Conservation (phyloP, 2,329 filamentous ascomycete species). For the Arthroderma sp. region DNA sequence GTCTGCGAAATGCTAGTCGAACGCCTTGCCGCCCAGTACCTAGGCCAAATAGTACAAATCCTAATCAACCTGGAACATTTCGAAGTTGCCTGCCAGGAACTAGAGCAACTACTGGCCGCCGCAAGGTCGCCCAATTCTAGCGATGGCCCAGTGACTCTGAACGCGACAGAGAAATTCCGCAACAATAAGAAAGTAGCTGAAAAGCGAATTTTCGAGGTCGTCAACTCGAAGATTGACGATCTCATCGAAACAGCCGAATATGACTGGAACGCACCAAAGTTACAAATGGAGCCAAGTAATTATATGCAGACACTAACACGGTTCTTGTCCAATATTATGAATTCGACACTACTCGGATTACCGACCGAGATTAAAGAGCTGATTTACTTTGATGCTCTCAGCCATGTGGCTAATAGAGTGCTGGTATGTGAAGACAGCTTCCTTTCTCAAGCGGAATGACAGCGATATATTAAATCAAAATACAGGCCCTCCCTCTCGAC, state of each 20-base stretch:
- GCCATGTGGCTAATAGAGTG: constrained; percentile 77
- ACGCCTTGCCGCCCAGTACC: constrained; percentile 76
- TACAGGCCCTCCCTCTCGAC: constrained; percentile 61
- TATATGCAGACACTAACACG: constrained; percentile 93
- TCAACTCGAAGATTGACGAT: constrained; percentile 97
- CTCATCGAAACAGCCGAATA: constrained; percentile 95
- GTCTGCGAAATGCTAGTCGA: constrained; percentile 86
- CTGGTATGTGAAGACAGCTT: constrained; percentile 40
- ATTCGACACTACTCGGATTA: constrained; percentile 79
- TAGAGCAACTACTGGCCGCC: constrained; percentile 74
- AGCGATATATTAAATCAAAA: constrained; percentile 2
- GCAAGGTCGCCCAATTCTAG: constrained; percentile 68
- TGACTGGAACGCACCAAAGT: constrained; percentile 59
- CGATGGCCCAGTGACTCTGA: constrained; percentile 64
- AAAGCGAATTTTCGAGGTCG: constrained; percentile 94
- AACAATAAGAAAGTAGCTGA: constrained; percentile 91
- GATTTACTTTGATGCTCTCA: constrained; percentile 93
- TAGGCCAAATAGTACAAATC: constrained; percentile 96
- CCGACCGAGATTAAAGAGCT: constrained; percentile 93
- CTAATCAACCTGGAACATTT: constrained; percentile 96
- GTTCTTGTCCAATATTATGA: constrained; percentile 94
- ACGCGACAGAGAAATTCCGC: constrained; percentile 74
- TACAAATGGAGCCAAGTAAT: constrained; percentile 62
- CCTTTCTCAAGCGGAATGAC: not conserved
- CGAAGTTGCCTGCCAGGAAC: constrained; percentile 77